Evolutionary conservation across 2,329 filamentous ascomycete genomes (phyloP).

Genomic region (Pseudovirgaria hyperparasitica): DNA sequence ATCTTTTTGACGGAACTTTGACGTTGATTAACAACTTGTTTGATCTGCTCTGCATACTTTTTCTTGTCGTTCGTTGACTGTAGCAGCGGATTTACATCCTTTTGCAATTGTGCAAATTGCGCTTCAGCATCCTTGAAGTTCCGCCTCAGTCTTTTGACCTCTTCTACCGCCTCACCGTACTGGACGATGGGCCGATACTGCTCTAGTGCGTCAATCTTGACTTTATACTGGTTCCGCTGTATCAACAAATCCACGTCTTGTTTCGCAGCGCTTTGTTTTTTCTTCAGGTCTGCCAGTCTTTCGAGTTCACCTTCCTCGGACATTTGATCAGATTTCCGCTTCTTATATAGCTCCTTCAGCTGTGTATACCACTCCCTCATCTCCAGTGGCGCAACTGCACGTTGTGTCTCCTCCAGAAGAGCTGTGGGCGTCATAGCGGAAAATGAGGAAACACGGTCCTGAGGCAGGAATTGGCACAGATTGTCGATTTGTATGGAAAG

Average conservation of each 20-base stretch:
- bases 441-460: conserved; percentile 93
- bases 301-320: conserved; percentile 48
- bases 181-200: conserved; percentile 52
- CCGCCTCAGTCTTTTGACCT: conserved; percentile 40
- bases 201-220: conserved; percentile 52
- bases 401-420: conserved; percentile 71
- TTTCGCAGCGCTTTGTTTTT: conserved; percentile 60
- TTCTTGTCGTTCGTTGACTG: conserved; percentile 57
- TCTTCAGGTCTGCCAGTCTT: conserved; percentile 53
- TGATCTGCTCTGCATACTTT: conserved; percentile 47
- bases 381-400: conserved; percentile 70
- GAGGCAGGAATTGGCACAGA: conserved; percentile 89
- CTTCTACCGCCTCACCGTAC: conserved; percentile 44
- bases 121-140: conserved; percentile 41
- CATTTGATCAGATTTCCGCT: conserved; percentile 52
- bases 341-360: conserved; percentile 56
- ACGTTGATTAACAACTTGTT: conserved; percentile 42
- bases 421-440: conserved; percentile 71
- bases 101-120: conserved; percentile 48
- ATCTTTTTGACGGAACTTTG: conserved; percentile 40
- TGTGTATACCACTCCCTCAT: conserved; percentile 68
- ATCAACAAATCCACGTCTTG: conserved; percentile 73
- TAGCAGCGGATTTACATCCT: conserved; percentile 53
- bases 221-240: conserved; percentile 57
- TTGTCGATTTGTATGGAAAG: conserved; percentile 96